Evolutionary conservation across 176 grass and related monocot species (phyloP).

Genomic region (Puya raimondii): DNA sequence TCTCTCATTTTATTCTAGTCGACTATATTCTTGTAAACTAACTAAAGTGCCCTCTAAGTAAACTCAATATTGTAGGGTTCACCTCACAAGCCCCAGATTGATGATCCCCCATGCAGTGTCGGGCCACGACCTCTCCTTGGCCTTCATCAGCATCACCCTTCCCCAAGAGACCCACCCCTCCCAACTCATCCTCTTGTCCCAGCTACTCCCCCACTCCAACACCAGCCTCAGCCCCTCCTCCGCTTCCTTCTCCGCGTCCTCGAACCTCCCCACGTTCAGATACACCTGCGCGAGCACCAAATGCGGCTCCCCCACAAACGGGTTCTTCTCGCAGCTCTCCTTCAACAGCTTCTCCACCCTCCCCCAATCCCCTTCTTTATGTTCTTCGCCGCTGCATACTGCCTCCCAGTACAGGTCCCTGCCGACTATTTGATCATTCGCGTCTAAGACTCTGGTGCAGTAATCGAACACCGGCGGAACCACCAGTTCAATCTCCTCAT

Average conservation of each 20-base stretch:
- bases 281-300: slow-evolving; percentile 37
- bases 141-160: slow-evolving; percentile 52
- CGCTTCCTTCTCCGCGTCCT: slow-evolving; percentile 36
- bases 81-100: slow-evolving; percentile 49
- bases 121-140: slow-evolving; percentile 58
- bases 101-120: slow-evolving; percentile 46
- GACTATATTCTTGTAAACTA: no score
- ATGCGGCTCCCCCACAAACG: slow-evolving; percentile 52
- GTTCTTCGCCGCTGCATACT: slow-evolving; percentile 16
- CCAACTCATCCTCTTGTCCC: slow-evolving; percentile 87
- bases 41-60: no score
- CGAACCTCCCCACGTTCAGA: slow-evolving; percentile 49
- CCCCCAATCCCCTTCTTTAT: background rate
- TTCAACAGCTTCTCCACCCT: slow-evolving; percentile 30
- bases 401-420: slow-evolving; percentile 69
- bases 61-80: background rate
- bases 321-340: slow-evolving; percentile 39
- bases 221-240: slow-evolving; percentile 50
- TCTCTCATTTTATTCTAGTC: no score
- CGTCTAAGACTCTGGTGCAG: slow-evolving; percentile 40
- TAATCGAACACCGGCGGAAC: slow-evolving; percentile 51
- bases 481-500: slow-evolving; percentile 51
- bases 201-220: slow-evolving; percentile 71
- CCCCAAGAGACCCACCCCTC: slow-evolving; percentile 76
- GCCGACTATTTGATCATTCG: slow-evolving; percentile 36